Conservation (phyloP, 139 green algal genomes). For the Protoeuglena noctilucae region DNA sequence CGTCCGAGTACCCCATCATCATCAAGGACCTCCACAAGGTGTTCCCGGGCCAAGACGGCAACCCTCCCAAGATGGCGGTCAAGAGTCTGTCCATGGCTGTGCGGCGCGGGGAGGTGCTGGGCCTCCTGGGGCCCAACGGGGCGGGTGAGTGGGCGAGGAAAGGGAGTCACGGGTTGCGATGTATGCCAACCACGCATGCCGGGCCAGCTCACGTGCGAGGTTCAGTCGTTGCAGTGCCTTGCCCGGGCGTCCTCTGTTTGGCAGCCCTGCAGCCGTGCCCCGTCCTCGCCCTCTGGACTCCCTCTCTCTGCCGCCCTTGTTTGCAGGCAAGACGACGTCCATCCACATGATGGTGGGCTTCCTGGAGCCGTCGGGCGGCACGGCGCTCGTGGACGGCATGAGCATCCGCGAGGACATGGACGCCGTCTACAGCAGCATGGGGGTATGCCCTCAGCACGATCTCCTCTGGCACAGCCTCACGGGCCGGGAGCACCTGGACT, state of each 20-base stretch:
- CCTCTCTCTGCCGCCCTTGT: background rate
- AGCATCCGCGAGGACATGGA: slow-evolving; percentile 40
- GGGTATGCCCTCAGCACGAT: slow-evolving; percentile 34
- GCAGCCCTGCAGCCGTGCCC: too few relatives aligned
- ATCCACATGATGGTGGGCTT: slow-evolving; percentile 41
- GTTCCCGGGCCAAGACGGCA: slow-evolving; percentile 42
- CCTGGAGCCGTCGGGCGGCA: slow-evolving; percentile 30
- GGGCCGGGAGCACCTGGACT: slow-evolving; percentile 15
- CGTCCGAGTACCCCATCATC: slow-evolving; percentile 46
- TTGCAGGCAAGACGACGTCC: too few relatives aligned
- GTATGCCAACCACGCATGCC: too few relatives aligned
- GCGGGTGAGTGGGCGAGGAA: background rate
- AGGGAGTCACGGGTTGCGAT: too few relatives aligned
- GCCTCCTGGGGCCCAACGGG: slow-evolving; percentile 77
- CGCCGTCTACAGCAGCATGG: slow-evolving; percentile 19
- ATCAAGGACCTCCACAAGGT: slow-evolving; percentile 53
- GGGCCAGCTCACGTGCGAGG: too few relatives aligned
- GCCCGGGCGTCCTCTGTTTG: too few relatives aligned
- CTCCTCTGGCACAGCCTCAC: slow-evolving; percentile 31
- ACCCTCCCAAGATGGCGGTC: slow-evolving; percentile 6
- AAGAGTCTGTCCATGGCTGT: slow-evolving; percentile 39
- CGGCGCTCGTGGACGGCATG: slow-evolving; percentile 31
- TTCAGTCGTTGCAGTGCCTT: too few relatives aligned
- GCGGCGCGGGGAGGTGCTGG: slow-evolving; percentile 35
- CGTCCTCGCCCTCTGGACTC: too few relatives aligned